Percentiles rank a stretch among this genome's conserved stretches.
Conservation (phyloP, 306 rosid genomes). For the Sphenostylis stenocarpa region DNA sequence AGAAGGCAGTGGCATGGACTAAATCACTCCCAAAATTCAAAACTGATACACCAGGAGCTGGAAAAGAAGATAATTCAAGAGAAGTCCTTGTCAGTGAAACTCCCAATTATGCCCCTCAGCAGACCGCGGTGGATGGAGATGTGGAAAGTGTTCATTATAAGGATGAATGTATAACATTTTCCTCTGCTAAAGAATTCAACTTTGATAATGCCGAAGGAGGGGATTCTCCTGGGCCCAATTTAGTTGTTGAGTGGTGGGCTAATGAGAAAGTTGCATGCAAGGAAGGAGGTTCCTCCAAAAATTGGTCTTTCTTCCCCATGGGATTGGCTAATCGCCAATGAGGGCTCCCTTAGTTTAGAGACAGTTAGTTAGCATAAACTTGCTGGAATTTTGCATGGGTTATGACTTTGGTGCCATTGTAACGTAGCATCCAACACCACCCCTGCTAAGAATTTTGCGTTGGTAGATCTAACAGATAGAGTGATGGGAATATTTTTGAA, state of each 20-base stretch:
- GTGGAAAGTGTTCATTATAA: constrained; percentile 47
- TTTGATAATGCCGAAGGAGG: constrained; percentile 76
- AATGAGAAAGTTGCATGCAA: constrained; percentile 66
- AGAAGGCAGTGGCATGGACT: constrained; percentile 37
- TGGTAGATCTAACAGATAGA: constrained; percentile 29
- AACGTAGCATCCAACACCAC: not conserved
- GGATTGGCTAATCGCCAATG: constrained; percentile 44
- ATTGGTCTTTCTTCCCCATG: constrained; percentile 86
- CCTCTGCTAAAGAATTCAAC: constrained; percentile 82
- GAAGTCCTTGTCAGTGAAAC: constrained; percentile 39
- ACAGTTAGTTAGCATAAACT: constrained; percentile 12
- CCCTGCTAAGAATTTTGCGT: constrained; percentile 17
- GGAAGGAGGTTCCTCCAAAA: constrained; percentile 50
- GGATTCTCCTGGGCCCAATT: constrained; percentile 51
- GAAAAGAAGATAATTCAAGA: constrained; percentile 34
- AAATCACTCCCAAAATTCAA: constrained; percentile 29
- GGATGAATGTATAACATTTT: constrained; percentile 57
- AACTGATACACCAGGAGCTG: constrained; percentile 17
- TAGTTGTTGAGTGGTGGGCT: constrained; percentile 86
- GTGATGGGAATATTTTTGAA: constrained; percentile 36
- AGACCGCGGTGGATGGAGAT: constrained; percentile 30
- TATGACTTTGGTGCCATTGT: constrained; percentile 25
- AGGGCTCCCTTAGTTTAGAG: constrained; percentile 13
- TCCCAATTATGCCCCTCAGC: constrained; percentile 36
- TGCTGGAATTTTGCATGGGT: constrained; percentile 22